Evolutionary conservation across 768 basidiomycete genomes (phyloP), one percentile per base, ranked within the genome.

Genomic region (Lactifluus piperatus): DNA sequence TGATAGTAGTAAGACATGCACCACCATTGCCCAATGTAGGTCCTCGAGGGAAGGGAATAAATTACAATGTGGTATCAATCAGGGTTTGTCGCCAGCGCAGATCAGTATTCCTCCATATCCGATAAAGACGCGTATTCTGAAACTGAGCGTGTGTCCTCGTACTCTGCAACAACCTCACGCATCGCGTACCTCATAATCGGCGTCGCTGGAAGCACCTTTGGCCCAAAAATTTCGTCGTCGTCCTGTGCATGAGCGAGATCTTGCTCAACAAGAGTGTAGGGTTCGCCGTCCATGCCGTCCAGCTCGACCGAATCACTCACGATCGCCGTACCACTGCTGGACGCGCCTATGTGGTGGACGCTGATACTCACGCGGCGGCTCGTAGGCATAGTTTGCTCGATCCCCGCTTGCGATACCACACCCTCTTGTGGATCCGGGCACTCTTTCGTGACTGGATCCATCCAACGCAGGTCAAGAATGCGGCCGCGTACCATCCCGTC

Each of bases 161-260:
- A 91, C 71, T 93, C 91, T 66, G 82, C 79, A 18, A 93, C 81
- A 9, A 92, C 89, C 68, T 88, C 84, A 51, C 82, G 75, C 88
- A 92, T 92, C 48, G 91, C 91, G 69, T 75, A 89, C 29, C 84
- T 76, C 83, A 91, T 88, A 59, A 92, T 87, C 2, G 89, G 88
- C 2, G 88, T 86, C 18, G 81, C 79, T 9, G 91, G 85, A 32
- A 89, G 77, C 57, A 93, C 68, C 69, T 86, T 86, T 13, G 90
- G 89, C 11, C 88, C 88, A 34, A 89, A 76, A 27, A 76, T 62
- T 54, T 85, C 78, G 61, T 83, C 80, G 56, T 75, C 73, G 27
- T 79, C 73, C 54, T 78, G 77, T 9, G 57, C 67, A 16, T 78
- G 55, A 8, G 55, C 58, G 7, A 60, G 77, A 57, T 81, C 80